Percentiles rank a stretch among this genome's conserved stretches.
Evolutionary conservation across 257 asterid genomes (phyloP).

Genomic region (Paraleonurus japonicus): DNA sequence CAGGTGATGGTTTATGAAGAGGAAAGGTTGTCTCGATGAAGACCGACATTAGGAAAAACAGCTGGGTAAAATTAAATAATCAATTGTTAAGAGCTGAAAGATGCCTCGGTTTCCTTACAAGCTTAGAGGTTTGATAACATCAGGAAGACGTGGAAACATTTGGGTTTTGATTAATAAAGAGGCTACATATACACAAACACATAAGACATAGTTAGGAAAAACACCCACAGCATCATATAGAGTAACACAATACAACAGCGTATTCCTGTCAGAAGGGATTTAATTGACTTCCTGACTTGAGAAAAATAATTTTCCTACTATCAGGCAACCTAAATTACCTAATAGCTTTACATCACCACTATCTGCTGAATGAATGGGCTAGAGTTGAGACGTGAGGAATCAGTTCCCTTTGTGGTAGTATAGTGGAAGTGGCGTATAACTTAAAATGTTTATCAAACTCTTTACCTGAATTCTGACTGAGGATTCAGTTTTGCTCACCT

Average conservation of each 20-base stretch:
- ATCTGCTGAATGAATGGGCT: not conserved
- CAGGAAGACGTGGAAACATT: not conserved
- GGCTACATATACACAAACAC: not conserved
- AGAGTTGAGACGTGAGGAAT: not conserved
- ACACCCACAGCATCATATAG: not conserved
- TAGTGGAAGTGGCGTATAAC: not conserved
- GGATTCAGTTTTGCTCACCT: not conserved
- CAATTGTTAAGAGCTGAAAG: not conserved
- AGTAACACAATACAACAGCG: not conserved
- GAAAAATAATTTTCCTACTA: too few relatives aligned
- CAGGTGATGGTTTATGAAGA: not conserved
- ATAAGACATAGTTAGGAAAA: not conserved
- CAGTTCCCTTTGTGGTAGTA: slow-evolving; percentile 8
- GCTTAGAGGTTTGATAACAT: not conserved
- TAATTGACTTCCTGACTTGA: not conserved
- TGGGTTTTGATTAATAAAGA: not conserved
- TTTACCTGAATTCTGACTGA: slow-evolving; percentile 3
- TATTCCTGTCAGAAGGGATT: not conserved
- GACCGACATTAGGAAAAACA: not conserved
- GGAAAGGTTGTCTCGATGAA: not conserved
- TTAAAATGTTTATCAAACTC: not conserved
- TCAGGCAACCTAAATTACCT: not conserved
- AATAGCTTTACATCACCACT: not conserved
- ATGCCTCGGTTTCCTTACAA: not conserved
- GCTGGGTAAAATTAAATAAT: not conserved